Evolutionary conservation across 805 yeast genomes (phyloP), one percentile per base, ranked within the genome.

Genomic region (Schwanniomyces sp.): DNA sequence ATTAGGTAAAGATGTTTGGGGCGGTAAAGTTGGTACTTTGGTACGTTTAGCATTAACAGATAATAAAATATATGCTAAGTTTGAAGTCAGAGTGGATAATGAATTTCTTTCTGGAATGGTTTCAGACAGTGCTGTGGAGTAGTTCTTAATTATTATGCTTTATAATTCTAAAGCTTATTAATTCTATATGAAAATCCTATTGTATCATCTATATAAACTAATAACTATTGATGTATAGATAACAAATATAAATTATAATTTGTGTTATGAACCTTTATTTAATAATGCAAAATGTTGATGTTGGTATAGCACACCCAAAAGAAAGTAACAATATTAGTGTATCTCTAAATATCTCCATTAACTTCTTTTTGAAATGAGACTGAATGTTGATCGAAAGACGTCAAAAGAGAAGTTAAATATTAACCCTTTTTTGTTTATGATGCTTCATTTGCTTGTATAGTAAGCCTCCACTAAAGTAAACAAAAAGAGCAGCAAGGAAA

Each of bases 1-100:
- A 58, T 88, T 78, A 60, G 98, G 97, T 62, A 87, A 86, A 71
- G 82, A 88, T 56, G 69, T 81, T 28, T 79, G 80, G 67, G 75
- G 80, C 30, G 80, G 84, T 12, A 82, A 80, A 59, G 75, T 84
- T 59, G 84, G 80, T 17, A 71, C 70, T 11, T 59, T 67, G 52
- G 64, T 78, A 40, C 72, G 80, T 58, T 66, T 80, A 58, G 85
- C 83, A 4, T 59, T 66, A 26, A 74, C 80, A 40, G 74, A 81
- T 57, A 79, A 84, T 62, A 83, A 82, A 59, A 78, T 78, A 40
- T 81, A 78, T 50, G 86, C 83, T 43, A 82, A 79, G 62, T 70
- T 83, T 49, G 80, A 78, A 52, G 81, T 77, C 50, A 58, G 66
- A 72, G 50, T 67, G 38, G 69, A 86, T 72, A 62, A 82, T 47